phyloP scores from a whole-genome alignment of 106 monocot species.

The Iris macrosiphon region DNA sequence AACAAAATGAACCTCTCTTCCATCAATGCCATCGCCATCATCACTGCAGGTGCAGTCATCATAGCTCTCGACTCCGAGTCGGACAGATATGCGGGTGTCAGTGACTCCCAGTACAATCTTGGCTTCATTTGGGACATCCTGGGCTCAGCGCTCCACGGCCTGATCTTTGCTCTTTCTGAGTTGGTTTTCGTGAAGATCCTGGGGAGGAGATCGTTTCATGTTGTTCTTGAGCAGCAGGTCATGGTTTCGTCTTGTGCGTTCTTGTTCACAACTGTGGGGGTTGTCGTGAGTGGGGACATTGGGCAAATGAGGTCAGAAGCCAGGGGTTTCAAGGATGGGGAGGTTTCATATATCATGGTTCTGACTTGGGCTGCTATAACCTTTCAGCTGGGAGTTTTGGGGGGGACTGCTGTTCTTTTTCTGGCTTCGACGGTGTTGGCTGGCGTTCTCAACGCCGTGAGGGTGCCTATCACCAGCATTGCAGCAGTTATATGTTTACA shows the following conservation, averaged over 20 bases:
- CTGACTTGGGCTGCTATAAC: constrained; percentile 75
- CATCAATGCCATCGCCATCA: constrained; percentile 73
- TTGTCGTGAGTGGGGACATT: constrained; percentile 46
- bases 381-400: constrained; percentile 85
- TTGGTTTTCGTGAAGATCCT: constrained; percentile 62
- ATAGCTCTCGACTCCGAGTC: constrained; percentile 74
- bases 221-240: constrained; percentile 82
- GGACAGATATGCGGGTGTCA: constrained; percentile 62
- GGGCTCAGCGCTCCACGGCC: constrained; percentile 89
- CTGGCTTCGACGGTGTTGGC: constrained; percentile 91
- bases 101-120: constrained; percentile 46
- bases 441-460: constrained; percentile 86
- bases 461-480: constrained; percentile 81
- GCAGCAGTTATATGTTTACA: constrained; percentile 73
- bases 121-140: constrained; percentile 73
- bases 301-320: constrained; percentile 60
- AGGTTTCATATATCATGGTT: constrained; percentile 57
- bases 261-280: constrained; percentile 67
- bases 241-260: constrained; percentile 83
- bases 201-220: constrained; percentile 78
- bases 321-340: constrained; percentile 41
- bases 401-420: constrained; percentile 73
- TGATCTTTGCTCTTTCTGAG: constrained; percentile 96
- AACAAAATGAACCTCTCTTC: constrained; percentile 67
- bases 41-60: constrained; percentile 63